Evolutionary conservation across 495 filamentous ascomycete species (phyloP).

Genomic region (Xanthoparmelia taractica): DNA sequence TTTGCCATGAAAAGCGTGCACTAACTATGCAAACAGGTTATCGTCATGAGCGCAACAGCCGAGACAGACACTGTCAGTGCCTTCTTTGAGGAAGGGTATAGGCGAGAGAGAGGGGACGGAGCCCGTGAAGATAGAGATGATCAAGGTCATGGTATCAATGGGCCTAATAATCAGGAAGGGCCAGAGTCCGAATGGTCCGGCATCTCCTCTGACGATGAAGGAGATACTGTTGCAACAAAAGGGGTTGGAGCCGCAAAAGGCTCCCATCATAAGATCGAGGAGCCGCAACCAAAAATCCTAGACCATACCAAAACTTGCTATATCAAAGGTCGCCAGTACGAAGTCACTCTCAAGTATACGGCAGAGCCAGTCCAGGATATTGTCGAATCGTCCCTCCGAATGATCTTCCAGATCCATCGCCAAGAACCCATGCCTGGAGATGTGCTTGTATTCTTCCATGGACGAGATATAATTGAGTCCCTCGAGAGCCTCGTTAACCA

Average conservation of each 20-base stretch:
- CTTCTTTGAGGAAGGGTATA: constrained; percentile 58
- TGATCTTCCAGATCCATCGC: constrained; percentile 82
- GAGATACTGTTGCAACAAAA: not conserved
- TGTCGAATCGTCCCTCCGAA: constrained; percentile 70
- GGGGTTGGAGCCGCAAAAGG: not conserved
- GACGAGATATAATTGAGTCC: constrained; percentile 85
- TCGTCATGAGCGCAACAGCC: constrained; percentile 95
- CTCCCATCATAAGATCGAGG: not conserved
- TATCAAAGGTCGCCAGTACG: constrained; percentile 83
- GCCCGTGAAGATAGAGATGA: not conserved
- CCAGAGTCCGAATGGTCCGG: constrained; percentile 25
- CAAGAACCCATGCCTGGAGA: constrained; percentile 87
- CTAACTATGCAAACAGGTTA: constrained; percentile 35
- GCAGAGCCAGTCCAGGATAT: constrained; percentile 73
- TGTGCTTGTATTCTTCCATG: constrained; percentile 86
- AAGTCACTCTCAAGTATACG: constrained; percentile 72
- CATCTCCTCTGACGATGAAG: constrained; percentile 17
- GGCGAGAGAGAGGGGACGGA: constrained; percentile 5
- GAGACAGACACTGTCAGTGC: constrained; percentile 67
- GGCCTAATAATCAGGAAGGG: constrained; percentile 5
- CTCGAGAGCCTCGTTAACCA: constrained; percentile 76
- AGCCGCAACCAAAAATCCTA: not conserved
- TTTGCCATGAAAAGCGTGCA: not conserved
- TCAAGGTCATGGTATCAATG: not conserved
- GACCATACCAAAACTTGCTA: constrained; percentile 47